Percentiles rank a stretch among this genome's conserved stretches.
Evolutionary conservation across 257 asterid genomes (phyloP).

Genomic region (Lycium ferocissimum): DNA sequence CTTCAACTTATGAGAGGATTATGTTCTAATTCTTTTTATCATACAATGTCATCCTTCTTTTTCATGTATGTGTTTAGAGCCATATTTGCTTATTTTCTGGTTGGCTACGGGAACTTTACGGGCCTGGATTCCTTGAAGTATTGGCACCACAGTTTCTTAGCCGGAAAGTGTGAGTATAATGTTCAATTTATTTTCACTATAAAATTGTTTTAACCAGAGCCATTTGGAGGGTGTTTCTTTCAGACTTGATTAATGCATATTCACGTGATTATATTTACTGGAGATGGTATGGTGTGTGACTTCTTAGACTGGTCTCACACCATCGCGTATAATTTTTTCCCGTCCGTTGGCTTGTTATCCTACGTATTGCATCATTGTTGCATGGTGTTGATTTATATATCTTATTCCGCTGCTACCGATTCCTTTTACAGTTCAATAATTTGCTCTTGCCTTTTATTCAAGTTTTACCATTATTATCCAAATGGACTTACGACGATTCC

Average conservation of each 20-base stretch:
- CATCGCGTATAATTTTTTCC: background rate
- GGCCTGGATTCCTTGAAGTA: slow-evolving; percentile 84
- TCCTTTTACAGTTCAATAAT: background rate
- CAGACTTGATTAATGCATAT: slow-evolving; percentile 1
- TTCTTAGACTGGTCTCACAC: background rate
- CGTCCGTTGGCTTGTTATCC: background rate
- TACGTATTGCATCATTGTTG: background rate
- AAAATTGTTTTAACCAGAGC: background rate
- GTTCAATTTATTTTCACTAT: background rate
- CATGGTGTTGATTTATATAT: background rate
- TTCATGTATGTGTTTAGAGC: slow-evolving; percentile 51
- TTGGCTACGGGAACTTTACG: slow-evolving; percentile 80
- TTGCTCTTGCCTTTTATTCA: slow-evolving; percentile 7
- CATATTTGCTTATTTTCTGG: slow-evolving; percentile 92
- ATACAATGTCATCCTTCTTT: background rate
- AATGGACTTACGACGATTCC: slow-evolving; percentile 17
- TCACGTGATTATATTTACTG: slow-evolving; percentile 12
- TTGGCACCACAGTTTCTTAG: slow-evolving; percentile 87
- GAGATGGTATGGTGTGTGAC: slow-evolving; percentile 3
- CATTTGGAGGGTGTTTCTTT: background rate
- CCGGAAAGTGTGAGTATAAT: slow-evolving; percentile 81
- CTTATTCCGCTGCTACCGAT: background rate
- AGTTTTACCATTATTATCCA: background rate
- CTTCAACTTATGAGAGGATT: background rate
- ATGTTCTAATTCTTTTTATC: background rate